Percentiles rank a stretch among this genome's conserved stretches.
phyloP scores from a whole-genome alignment of 164 flowering plant species.

The Tetracentron sinense region DNA sequence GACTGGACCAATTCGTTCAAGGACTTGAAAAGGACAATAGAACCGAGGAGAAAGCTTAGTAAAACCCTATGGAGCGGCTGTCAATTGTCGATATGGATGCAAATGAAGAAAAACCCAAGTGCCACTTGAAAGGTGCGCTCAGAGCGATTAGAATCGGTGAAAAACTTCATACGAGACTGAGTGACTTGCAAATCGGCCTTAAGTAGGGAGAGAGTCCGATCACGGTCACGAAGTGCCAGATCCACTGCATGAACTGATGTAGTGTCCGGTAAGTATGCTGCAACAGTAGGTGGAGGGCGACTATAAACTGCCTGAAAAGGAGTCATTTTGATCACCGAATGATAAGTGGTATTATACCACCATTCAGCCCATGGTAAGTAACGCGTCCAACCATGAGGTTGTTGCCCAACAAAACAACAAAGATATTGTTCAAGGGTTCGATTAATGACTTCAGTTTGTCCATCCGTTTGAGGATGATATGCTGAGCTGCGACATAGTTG shows the following conservation, averaged over 20 bases:
- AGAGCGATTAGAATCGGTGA: background rate
- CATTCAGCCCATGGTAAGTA: background rate
- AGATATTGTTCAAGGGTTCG: conserved; percentile 8
- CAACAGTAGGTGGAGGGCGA: conserved; percentile 1
- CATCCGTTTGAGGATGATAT: conserved; percentile 19
- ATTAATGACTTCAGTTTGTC: conserved; percentile 11
- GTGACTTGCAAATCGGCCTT: background rate
- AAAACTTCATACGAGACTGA: conserved; percentile 2
- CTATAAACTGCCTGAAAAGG: conserved; percentile 20
- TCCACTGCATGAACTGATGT: background rate
- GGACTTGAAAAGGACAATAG: conserved; percentile 16
- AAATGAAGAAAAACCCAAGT: conserved; percentile 15
- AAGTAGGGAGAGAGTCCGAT: background rate
- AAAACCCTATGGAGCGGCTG: background rate
- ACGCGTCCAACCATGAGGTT: background rate
- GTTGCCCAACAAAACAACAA: background rate
- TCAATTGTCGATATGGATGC: conserved; percentile 11
- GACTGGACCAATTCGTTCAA: conserved; percentile 7
- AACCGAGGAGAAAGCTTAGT: conserved; percentile 10
- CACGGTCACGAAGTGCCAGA: background rate
- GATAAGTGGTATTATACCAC: conserved; percentile 10
- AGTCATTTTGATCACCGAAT: background rate
- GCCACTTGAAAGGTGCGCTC: conserved; percentile 7
- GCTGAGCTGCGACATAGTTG: background rate
- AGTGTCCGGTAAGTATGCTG: background rate